These are phyloP conservation scores for Blastomyces percursus DNA, from an alignment of 2,329 filamentous ascomycete species.

Conservation along the genomic window DNA sequence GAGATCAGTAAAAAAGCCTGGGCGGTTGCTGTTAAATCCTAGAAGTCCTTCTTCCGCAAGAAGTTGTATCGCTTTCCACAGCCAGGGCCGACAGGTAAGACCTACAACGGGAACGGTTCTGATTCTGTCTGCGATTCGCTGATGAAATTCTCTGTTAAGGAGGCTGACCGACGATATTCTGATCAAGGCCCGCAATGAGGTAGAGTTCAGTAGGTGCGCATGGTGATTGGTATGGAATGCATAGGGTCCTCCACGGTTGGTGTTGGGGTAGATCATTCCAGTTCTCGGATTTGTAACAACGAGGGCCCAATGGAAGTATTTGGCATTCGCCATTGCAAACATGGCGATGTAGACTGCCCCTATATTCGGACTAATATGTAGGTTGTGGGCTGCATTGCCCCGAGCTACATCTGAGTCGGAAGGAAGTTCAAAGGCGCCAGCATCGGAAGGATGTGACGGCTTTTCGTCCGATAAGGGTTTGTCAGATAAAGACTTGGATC, in stretches of 20 bases:
- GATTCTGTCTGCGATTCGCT: not conserved
- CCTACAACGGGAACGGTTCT: not conserved
- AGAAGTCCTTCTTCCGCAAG: not conserved
- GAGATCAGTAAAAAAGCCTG: no score
- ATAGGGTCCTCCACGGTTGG: not conserved
- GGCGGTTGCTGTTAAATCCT: not conserved
- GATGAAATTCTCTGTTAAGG: not conserved
- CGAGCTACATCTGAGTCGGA: not conserved
- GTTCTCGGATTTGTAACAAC: not conserved
- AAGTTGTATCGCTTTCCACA: not conserved
- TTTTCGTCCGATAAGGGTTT: not conserved
- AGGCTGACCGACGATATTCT: not conserved
- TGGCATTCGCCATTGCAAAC: not conserved
- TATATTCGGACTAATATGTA: conserved; percentile 6
- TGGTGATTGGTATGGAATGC: not conserved
- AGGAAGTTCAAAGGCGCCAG: not conserved
- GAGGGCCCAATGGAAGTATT: not conserved
- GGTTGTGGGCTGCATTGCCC: not conserved
- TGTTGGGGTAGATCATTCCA: conserved; percentile 1
- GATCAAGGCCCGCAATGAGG: not conserved
- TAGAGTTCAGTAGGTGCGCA: not conserved
- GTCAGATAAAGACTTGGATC: not conserved
- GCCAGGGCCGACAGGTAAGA: not conserved
- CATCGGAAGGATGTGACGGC: not conserved
- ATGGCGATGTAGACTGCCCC: not conserved